Evolutionary conservation across 2,329 filamentous ascomycete genomes (phyloP).

Genomic region (Sporothrix sp.): DNA sequence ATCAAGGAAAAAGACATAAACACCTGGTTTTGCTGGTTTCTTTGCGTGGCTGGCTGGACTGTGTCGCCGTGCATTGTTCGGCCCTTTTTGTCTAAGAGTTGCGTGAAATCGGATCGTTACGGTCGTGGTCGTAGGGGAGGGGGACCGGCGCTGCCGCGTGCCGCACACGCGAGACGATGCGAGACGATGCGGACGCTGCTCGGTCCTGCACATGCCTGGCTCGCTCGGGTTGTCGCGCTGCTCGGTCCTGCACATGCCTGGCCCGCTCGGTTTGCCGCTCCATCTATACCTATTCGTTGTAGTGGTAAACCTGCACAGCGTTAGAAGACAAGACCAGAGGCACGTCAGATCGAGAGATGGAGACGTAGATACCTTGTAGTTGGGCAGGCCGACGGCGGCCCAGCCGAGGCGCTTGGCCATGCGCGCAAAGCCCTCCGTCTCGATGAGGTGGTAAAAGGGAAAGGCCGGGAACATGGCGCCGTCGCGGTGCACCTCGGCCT

Average conservation of each 20-base stretch:
- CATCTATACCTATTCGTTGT: slow-evolving; percentile 56
- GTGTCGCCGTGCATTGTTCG: background rate
- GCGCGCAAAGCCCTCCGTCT: slow-evolving; percentile 96
- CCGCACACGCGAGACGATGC: background rate
- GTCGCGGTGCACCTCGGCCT: slow-evolving; percentile 92
- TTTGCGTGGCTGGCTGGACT: background rate
- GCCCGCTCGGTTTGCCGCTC: background rate
- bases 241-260: background rate
- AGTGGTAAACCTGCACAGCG: slow-evolving; percentile 64
- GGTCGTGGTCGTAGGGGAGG: background rate
- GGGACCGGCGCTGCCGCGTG: background rate
- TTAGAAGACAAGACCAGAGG: background rate
- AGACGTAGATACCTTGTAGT: slow-evolving; percentile 68
- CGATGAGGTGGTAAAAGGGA: slow-evolving; percentile 90
- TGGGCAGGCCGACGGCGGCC: slow-evolving; percentile 78
- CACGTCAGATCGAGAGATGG: background rate
- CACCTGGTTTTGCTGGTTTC: background rate
- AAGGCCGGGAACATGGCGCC: slow-evolving; percentile 98
- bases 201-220: background rate
- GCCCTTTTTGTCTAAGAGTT: background rate
- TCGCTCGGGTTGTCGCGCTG: too few species aligned
- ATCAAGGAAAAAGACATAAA: too few species aligned
- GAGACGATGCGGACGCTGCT: background rate
- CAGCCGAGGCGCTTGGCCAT: slow-evolving; percentile 89
- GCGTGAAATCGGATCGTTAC: slow-evolving; percentile 6